Evolutionary conservation across 1,139 yeast species (phyloP).

Genomic region (Tardiomyces digboiensis): DNA sequence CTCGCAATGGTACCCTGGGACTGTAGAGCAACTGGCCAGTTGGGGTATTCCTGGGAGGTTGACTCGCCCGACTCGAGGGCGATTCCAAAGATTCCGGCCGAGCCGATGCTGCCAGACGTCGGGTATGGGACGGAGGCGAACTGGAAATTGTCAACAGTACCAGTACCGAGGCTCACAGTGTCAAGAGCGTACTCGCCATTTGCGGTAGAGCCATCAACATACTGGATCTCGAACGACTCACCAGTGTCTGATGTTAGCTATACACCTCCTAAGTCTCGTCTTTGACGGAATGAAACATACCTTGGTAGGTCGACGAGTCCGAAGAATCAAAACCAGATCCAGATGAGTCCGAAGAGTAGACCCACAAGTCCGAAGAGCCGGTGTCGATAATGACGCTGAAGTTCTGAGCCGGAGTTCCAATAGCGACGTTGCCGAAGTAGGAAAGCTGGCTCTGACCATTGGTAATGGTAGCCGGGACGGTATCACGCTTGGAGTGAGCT

Average conservation of each 20-base stretch:
- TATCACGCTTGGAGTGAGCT: too few species aligned
- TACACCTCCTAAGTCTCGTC: not conserved
- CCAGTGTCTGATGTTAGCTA: not conserved
- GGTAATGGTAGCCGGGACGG: too few species aligned
- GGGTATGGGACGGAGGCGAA: not conserved
- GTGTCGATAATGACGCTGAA: constrained; percentile 32
- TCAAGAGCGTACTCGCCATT: not conserved
- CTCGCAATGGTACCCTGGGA: constrained; percentile 37
- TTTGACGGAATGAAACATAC: not conserved
- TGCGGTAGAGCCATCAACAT: not conserved
- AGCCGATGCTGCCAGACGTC: not conserved
- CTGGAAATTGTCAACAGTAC: not conserved
- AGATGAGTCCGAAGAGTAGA: not conserved
- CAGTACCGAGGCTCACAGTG: not conserved
- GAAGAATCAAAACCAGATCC: not conserved
- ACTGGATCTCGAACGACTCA: not conserved
- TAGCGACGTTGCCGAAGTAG: constrained; percentile 10
- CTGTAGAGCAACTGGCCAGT: constrained; percentile 40
- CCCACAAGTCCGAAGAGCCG: constrained; percentile 34
- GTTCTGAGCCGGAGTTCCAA: constrained; percentile 33
- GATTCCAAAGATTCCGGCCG: not conserved
- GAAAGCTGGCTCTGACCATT: too few species aligned
- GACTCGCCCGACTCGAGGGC: constrained; percentile 9
- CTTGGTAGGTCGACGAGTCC: not conserved
- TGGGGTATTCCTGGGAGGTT: constrained; percentile 14